Evolutionary conservation across 1,284 basidiomycete genomes (phyloP).

Genomic region (Boletus nobilissimus): DNA sequence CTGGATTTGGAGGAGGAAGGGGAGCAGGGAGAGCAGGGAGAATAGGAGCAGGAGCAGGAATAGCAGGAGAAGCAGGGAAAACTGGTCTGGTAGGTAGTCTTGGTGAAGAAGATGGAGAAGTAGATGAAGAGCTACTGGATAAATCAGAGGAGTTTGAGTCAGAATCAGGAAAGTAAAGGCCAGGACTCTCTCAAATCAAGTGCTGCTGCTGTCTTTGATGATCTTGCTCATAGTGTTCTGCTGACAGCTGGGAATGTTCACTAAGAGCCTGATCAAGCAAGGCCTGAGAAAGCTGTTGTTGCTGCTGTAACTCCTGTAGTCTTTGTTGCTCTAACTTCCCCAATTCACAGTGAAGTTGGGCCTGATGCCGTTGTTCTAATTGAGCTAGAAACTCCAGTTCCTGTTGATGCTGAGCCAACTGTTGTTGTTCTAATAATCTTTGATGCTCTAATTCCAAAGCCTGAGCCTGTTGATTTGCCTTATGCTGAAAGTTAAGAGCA

Average conservation of each 20-base stretch:
- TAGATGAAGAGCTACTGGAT: no score
- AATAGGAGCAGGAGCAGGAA: no score
- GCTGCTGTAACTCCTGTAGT: neutral
- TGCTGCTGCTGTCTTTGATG: neutral
- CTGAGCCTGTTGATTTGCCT: no score
- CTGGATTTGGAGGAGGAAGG: neutral
- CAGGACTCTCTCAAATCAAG: neutral
- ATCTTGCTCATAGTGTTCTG: conserved; percentile 21
- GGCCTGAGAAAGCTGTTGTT: neutral
- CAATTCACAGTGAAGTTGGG: no score
- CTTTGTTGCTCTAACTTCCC: no score
- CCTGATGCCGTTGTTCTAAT: neutral
- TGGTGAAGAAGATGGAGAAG: neutral
- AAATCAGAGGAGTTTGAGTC: no score
- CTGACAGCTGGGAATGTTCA: conserved; percentile 11
- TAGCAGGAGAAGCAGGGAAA: no score
- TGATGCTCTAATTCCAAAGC: neutral
- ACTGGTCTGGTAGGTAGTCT: neutral
- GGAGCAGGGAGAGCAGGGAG: no score
- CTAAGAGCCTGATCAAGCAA: conserved; percentile 1
- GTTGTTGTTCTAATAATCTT: no score
- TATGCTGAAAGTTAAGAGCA: no score
- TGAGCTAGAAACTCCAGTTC: neutral
- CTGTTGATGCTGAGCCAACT: neutral
- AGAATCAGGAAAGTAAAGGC: neutral